These are phyloP conservation scores for Xerocomus potaroensis DNA, from an alignment of 768 basidiomycete species.

Conservation along the genomic window DNA sequence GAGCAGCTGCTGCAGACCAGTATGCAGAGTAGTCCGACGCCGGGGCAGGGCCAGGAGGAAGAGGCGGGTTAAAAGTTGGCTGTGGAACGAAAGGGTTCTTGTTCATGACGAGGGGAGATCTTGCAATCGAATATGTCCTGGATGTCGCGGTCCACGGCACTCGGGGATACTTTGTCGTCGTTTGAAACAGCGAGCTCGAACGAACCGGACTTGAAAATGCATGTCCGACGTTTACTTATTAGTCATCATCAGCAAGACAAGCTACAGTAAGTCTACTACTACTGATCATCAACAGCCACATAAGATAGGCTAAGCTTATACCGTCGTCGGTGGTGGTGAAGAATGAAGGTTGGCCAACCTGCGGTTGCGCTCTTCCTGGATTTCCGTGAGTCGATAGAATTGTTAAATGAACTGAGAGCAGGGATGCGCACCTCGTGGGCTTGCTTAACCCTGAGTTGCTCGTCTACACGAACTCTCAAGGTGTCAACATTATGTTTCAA, in stretches of 20 bases:
- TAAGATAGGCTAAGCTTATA: neutral
- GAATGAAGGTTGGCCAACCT: neutral
- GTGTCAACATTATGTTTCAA: neutral
- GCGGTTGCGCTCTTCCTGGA: neutral
- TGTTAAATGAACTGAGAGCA: neutral
- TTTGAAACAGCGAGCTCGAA: conserved; percentile 21
- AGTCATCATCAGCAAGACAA: conserved; percentile 12
- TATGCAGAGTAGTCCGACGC: conserved; percentile 75
- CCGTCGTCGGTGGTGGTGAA: neutral
- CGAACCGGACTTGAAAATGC: conserved; percentile 8
- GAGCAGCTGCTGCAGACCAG: conserved; percentile 61
- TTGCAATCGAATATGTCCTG: conserved; percentile 7
- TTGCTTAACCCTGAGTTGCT: neutral
- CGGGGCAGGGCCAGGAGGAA: conserved; percentile 78
- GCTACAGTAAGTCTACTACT: neutral
- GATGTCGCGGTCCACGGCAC: conserved; percentile 7
- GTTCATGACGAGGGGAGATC: conserved; percentile 49
- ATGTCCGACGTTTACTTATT: conserved; percentile 26
- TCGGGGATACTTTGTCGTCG: conserved; percentile 15
- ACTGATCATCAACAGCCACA: neutral
- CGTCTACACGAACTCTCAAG: neutral
- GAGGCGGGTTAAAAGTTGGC: conserved; percentile 62
- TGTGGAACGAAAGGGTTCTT: conserved; percentile 80
- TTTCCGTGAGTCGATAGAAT: neutral
- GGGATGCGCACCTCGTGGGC: neutral